Evolutionary conservation across 2,329 filamentous ascomycete genomes (phyloP), one percentile per base, ranked within the genome.

Genomic region (Bipolaris victoriae): DNA sequence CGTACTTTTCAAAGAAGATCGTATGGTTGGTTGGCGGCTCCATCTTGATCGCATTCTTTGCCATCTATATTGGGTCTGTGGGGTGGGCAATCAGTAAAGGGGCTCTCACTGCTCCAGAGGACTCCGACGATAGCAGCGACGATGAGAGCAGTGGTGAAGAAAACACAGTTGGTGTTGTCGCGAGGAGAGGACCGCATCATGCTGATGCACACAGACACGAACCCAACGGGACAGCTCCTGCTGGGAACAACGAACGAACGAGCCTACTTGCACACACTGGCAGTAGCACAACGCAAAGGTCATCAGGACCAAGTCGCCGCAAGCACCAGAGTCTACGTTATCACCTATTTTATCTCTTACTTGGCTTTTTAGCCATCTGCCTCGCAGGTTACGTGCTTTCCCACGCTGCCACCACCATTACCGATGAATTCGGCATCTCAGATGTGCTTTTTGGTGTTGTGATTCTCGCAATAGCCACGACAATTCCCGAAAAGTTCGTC

Each of bases 401-500:
- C 2, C 80, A 80, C 61, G 76, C 76, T 37, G 75, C 81, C 13
- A 70, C 68, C 3, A 71, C 74, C 3, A 75, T 84, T 37, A 75
- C 78, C 6, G 71, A 77, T 13, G 69, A 69, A 13, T 71, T 83
- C 10, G 63, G 70, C 9, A 68, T 83, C 1, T 83, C 82, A 6
- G 77, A 76, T 44, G 76, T 79, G 0, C 67, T 84, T 29, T 77
- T 84, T 49, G 80, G 82, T 7, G 67, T 83, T 15, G 78, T 79
- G 0, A 65, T 84, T 20, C 70, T 85, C 36, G 77, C 82, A 0
- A 74, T 86, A 59, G 82, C 81, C 5, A 85, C 82, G 0, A 84
- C 82, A 0, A 69, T 85, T 1, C 83, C 83, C 0, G 82, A 85
- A 62, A 84, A 84, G 62, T 76, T 84, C 37, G 64, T 85, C 45